Base-by-base conservation (phyloP, 805 yeast genomes). In the Metschnikowia santaceciliae region DNA sequence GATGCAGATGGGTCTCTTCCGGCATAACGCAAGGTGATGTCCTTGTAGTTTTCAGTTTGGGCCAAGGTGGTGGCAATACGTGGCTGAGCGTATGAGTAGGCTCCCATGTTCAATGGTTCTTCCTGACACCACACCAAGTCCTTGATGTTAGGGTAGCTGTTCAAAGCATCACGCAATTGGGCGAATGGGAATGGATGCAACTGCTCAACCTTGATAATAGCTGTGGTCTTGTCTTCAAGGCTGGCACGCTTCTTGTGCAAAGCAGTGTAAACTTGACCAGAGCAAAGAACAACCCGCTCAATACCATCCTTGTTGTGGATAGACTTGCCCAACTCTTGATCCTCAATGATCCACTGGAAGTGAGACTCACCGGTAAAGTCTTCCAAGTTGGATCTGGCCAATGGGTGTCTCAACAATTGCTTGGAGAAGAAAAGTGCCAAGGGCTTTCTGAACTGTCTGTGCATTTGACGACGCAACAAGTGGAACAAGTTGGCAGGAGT, bases 1-100 rank as follows among this genome's bases (percentile, higher is more conserved):
- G 96, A 86, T 43, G 98, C 98, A 69, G 92, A 84, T 70, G 99
- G 99, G 68, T 89, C 90, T 81, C 99, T 90, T 67, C 99, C 99
- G 59, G 95, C 95, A 68, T 88, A 94, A 74, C 97, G 84, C 54
- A 87, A 67, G 17, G 65, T 64, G 59, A 72, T 63, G 60, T 76
- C 83, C 63, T 79, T 74, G 75, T 86, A 85, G 54, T 75, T 75
- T 47, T 83, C 81, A 54, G 96, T 86, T 75, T 90, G 90, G 60
- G 78, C 78, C 71, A 92, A 71, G 39, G 85, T 79, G 42, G 96
- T 88, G 54, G 76, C 74, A 49, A 94, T 71, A 76, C 99, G 88
- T 69, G 97, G 99, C 54, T 80, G 75, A 50, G 79, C 92, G 65
- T 66, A 90, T 22, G 86, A 66, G 87, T 86, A 90, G 42, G 88